Evolutionary conservation across 257 asterid genomes (phyloP).

Genomic region (Craterostigma plantagineum): DNA sequence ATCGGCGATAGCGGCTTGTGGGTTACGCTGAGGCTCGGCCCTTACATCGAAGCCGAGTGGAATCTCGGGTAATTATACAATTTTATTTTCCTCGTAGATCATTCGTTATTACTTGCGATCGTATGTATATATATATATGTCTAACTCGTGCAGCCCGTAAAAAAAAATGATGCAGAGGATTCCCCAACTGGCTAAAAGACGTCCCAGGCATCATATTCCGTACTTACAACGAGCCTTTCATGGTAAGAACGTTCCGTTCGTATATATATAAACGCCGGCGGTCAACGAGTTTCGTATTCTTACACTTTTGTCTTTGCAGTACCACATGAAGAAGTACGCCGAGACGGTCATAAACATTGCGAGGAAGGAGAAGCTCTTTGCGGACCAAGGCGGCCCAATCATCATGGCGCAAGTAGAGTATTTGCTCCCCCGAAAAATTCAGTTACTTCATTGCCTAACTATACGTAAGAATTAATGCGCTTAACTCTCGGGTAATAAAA

Average conservation of each 20-base stretch:
- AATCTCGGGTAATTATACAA: constrained; percentile 29
- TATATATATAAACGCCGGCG: background rate
- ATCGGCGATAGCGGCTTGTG: constrained; percentile 50
- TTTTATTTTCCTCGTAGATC: too few relatives aligned
- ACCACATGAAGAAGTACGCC: constrained; percentile 47
- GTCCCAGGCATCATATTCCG: constrained; percentile 65
- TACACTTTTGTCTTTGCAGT: constrained; percentile 15
- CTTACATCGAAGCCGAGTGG: constrained; percentile 95
- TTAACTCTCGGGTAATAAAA: background rate
- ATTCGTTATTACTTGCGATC: too few relatives aligned
- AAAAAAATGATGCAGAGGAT: constrained; percentile 40
- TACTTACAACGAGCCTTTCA: constrained; percentile 59
- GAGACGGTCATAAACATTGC: constrained; percentile 36
- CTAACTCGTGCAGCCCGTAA: too few relatives aligned
- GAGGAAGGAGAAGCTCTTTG: constrained; percentile 56
- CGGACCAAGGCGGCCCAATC: constrained; percentile 88
- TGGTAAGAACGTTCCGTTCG: constrained; percentile 19
- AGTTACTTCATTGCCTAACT: background rate
- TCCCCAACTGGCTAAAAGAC: constrained; percentile 70
- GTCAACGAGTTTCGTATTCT: background rate
- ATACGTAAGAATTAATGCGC: background rate
- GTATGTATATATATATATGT: too few relatives aligned
- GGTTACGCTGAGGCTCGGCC: constrained; percentile 83
- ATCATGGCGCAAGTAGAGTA: constrained; percentile 55
- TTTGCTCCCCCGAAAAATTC: background rate